Conservation (phyloP, 1,139 yeast genomes). For the Suhomyces guaymorum region DNA sequence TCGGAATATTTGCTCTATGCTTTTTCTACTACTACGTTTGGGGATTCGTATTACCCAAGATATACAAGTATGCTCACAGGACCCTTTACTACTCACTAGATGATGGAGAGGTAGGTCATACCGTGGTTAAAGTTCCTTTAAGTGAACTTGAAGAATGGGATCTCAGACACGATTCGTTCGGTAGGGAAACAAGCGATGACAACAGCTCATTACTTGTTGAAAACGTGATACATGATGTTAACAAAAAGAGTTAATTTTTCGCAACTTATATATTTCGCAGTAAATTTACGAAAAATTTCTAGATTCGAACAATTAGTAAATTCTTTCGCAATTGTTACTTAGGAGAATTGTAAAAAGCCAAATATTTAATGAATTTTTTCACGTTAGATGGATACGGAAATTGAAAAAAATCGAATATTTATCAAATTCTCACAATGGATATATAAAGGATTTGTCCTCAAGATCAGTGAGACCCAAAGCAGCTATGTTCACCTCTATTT, state of each 20-base stretch:
- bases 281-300: too few relatives aligned
- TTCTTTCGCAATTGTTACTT: too few relatives aligned
- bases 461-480: slow-evolving; percentile 48
- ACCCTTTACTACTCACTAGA: slow-evolving; percentile 28
- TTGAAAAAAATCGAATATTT: too few relatives aligned
- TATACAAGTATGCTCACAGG: slow-evolving; percentile 36
- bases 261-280: too few relatives aligned
- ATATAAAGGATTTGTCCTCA: slow-evolving; percentile 47
- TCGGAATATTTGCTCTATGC: slow-evolving; percentile 34
- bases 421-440: slow-evolving; percentile 24
- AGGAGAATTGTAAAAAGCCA: too few relatives aligned
- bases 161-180: slow-evolving; percentile 22
- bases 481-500: slow-evolving; percentile 37
- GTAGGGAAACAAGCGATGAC: slow-evolving; percentile 12
- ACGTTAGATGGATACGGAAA: too few relatives aligned
- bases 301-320: too few relatives aligned
- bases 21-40: slow-evolving; percentile 35
- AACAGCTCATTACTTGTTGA: slow-evolving; percentile 10
- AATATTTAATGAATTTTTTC: too few relatives aligned
- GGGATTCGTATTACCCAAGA: slow-evolving; percentile 37
- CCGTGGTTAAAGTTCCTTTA: slow-evolving; percentile 35
- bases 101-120: slow-evolving; percentile 43
- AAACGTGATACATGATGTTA: slow-evolving; percentile 1
- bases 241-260: slow-evolving; percentile 6
- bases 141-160: slow-evolving; percentile 37